phyloP scores from a whole-genome alignment of 331 rosid genomes.

The Rosa hybrid region DNA sequence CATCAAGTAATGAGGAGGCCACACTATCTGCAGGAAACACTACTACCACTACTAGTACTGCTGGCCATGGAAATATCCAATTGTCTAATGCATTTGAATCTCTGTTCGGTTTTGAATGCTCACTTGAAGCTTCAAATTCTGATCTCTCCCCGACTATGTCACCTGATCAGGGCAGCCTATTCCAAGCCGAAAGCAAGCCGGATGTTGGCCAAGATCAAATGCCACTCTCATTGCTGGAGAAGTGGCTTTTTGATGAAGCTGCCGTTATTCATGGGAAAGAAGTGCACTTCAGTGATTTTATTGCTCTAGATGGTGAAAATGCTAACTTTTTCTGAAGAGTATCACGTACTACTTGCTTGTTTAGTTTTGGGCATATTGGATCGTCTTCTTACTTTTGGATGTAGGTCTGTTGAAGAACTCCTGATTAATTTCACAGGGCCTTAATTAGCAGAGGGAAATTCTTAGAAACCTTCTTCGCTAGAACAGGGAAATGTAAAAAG shows the following conservation, averaged over 20 bases:
- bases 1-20: constrained; percentile 50
- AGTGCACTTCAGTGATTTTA: constrained; percentile 23
- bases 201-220: constrained; percentile 17
- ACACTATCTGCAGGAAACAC: constrained; percentile 33
- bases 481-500: constrained; percentile 34
- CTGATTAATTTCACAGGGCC: constrained; percentile 35
- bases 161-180: constrained; percentile 34
- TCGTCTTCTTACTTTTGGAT: constrained; percentile 18
- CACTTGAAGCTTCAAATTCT: constrained; percentile 71
- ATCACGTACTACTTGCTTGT: not conserved
- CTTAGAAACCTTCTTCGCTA: constrained; percentile 20
- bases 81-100: constrained; percentile 46
- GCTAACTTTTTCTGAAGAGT: constrained; percentile 25
- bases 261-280: constrained; percentile 36
- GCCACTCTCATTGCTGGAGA: constrained; percentile 62
- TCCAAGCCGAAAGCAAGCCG: constrained; percentile 25
- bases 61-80: constrained; percentile 18
- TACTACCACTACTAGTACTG: not conserved
- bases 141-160: constrained; percentile 59
- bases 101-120: constrained; percentile 54
- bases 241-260: constrained; percentile 74
- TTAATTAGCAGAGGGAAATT: constrained; percentile 18
- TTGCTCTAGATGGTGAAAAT: constrained; percentile 33
- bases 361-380: not conserved
- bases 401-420: constrained; percentile 15